Conservation (phyloP, 805 yeast genomes). For the Saccharomycopsis javanensis region DNA sequence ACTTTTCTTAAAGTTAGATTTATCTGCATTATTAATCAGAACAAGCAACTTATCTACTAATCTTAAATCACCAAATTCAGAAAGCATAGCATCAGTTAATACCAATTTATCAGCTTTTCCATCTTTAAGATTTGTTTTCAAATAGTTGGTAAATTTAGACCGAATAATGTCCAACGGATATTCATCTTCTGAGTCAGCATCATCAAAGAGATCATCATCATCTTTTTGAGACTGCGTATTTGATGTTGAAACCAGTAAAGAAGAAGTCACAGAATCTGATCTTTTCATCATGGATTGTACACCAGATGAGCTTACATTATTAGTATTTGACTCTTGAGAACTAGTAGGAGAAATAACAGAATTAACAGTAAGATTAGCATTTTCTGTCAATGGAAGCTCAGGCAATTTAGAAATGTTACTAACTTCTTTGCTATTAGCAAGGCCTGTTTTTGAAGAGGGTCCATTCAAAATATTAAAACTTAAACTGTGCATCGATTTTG, state of each 20-base stretch:
- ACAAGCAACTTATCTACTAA: conserved; percentile 14
- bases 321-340: neutral
- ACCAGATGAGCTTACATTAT: neutral
- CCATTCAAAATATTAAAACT: conserved; percentile 7
- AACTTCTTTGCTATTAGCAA: neutral
- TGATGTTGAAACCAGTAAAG: conserved; percentile 4
- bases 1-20: conserved; percentile 2
- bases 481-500: conserved; percentile 8
- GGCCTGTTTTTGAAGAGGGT: neutral
- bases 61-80: conserved; percentile 15
- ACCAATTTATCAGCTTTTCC: conserved; percentile 2
- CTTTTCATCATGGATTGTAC: neutral
- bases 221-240: conserved; percentile 12
- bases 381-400: neutral
- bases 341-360: neutral
- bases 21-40: conserved; percentile 6
- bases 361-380: neutral
- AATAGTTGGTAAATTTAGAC: conserved; percentile 6
- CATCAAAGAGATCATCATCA: neutral
- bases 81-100: conserved; percentile 2
- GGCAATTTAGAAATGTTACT: neutral
- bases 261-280: conserved; percentile 11
- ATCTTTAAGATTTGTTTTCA: conserved; percentile 1
- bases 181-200: neutral
- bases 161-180: neutral